A percentile compares a stretch with the other conserved stretches of the same genome.
phyloP scores from a whole-genome alignment of 169 alveolate species.

The Cystoisospora suis region DNA sequence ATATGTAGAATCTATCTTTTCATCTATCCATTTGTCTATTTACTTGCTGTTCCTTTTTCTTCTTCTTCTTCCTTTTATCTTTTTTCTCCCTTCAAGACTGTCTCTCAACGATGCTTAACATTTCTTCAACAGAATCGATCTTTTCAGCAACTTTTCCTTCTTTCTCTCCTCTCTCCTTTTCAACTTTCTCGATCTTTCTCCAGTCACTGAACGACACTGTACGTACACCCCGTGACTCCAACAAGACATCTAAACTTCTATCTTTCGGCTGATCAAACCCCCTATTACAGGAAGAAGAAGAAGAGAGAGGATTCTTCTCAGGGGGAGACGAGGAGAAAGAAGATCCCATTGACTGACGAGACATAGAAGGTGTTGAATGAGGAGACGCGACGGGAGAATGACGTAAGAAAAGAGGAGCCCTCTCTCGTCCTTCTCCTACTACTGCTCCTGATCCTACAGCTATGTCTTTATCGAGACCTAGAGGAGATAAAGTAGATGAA shows the following conservation, averaged over 20 bases:
- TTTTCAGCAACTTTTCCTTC: slow-evolving; percentile 23
- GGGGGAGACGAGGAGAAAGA: no score
- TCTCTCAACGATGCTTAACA: slow-evolving; percentile 24
- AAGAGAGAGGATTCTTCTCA: no score
- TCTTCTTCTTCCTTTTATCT: no score
- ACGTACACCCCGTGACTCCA: neutral
- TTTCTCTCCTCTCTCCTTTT: slow-evolving; percentile 1
- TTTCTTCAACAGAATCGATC: slow-evolving; percentile 44
- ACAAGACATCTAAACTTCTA: neutral
- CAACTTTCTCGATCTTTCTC: neutral
- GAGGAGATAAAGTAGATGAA: no score
- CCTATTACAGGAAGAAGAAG: no score
- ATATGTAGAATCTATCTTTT: neutral
- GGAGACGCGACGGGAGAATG: no score
- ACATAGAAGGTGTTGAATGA: no score
- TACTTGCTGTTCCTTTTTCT: neutral
- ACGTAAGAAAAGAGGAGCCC: no score
- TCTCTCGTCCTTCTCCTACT: no score
- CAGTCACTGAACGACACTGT: neutral
- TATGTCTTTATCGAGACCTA: no score
- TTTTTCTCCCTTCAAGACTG: neutral
- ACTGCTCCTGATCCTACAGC: no score
- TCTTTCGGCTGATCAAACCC: neutral
- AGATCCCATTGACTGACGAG: no score
- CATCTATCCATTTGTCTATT: neutral